Percentiles rank a stretch among this genome's conserved stretches.
Evolutionary conservation across 1,139 yeast genomes (phyloP).

Genomic region (Ogataea hybrid): DNA sequence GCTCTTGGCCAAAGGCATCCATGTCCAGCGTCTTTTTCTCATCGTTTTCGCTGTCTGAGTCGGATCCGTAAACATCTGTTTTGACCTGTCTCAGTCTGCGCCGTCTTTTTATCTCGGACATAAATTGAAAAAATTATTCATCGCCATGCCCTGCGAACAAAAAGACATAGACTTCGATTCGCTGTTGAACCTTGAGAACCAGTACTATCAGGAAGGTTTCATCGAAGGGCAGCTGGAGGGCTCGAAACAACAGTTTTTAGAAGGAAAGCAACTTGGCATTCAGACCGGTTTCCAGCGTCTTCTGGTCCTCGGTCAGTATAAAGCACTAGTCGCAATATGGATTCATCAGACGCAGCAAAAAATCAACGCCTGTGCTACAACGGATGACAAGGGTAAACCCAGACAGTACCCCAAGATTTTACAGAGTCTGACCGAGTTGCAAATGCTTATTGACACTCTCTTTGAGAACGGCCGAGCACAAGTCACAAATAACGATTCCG

Average conservation of each 20-base stretch:
- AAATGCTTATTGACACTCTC: constrained; percentile 20
- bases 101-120: constrained; percentile 31
- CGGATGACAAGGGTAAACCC: constrained; percentile 11
- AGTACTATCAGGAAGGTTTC: constrained; percentile 46
- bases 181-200: constrained; percentile 45
- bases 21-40: constrained; percentile 23
- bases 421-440: constrained; percentile 12
- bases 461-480: constrained; percentile 19
- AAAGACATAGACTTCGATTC: constrained; percentile 38
- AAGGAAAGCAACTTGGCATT: constrained; percentile 55
- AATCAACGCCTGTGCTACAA: constrained; percentile 2
- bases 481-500: constrained; percentile 25
- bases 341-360: constrained; percentile 11
- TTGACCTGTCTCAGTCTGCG: constrained; percentile 29
- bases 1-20: constrained; percentile 28
- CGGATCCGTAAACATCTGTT: constrained; percentile 37
- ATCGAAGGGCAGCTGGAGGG: constrained; percentile 45
- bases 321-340: constrained; percentile 40
- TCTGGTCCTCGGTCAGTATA: constrained; percentile 47
- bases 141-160: constrained; percentile 20
- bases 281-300: constrained; percentile 60
- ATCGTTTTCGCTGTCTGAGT: constrained; percentile 29
- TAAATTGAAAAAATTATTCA: constrained; percentile 22
- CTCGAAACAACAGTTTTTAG: constrained; percentile 40
- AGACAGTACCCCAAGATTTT: constrained; percentile 10